A percentile compares a stretch with the other conserved stretches of the same genome.
These are phyloP conservation scores for Mycena maculata DNA, from an alignment of 768 basidiomycete genomes.

Conservation along the genomic window DNA sequence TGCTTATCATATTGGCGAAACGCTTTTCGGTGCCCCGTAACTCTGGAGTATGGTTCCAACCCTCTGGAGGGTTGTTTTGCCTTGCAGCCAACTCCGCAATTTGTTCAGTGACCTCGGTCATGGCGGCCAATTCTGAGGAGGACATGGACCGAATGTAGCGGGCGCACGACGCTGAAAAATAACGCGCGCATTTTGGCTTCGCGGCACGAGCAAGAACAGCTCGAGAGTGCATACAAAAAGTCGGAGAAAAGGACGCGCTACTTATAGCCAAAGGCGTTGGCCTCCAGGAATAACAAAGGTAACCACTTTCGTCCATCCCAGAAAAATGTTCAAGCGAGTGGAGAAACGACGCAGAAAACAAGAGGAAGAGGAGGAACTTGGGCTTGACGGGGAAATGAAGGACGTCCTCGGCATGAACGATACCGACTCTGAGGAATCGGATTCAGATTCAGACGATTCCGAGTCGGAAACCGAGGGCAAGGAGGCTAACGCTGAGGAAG, in stretches of 20 bases:
- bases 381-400: slow-evolving; percentile 71
- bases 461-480: slow-evolving; percentile 44
- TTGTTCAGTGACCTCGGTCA: slow-evolving; percentile 41
- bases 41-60: slow-evolving; percentile 51
- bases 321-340: slow-evolving; percentile 81
- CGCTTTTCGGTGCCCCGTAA: slow-evolving; percentile 55
- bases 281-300: not conserved
- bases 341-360: slow-evolving; percentile 72
- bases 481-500: slow-evolving; percentile 26
- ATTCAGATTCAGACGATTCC: slow-evolving; percentile 59
- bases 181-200: slow-evolving; percentile 19
- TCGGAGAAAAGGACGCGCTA: not conserved
- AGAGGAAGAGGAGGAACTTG: slow-evolving; percentile 73
- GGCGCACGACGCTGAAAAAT: slow-evolving; percentile 10
- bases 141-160: slow-evolving; percentile 3
- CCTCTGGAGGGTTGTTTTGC: slow-evolving; percentile 39
- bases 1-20: slow-evolving; percentile 37
- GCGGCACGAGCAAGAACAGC: slow-evolving; percentile 14
- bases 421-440: slow-evolving; percentile 81
- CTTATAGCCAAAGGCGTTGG: too few species aligned
- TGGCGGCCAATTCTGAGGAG: slow-evolving; percentile 20
- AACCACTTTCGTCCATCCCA: not conserved
- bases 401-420: slow-evolving; percentile 75
- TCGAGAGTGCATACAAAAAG: slow-evolving; percentile 21
- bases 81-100: slow-evolving; percentile 48